Conservation (phyloP, 139 green algal genomes). For the Chlamydomonas eustigma region DNA sequence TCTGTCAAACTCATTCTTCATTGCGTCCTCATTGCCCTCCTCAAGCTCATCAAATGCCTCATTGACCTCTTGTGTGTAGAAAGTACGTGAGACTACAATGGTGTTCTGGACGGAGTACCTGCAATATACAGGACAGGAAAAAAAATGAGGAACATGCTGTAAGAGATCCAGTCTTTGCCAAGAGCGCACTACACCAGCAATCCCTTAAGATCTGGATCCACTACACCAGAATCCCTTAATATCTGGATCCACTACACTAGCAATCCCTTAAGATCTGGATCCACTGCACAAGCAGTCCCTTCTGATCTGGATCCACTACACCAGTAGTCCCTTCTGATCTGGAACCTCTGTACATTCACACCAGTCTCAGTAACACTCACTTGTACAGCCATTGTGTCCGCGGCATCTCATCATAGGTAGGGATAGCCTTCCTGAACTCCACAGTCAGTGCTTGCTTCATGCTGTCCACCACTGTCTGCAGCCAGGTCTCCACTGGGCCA, state of each 20-base stretch:
- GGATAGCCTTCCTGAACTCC: slow-evolving; percentile 73
- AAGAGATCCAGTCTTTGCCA: too few relatives aligned
- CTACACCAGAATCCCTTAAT: too few relatives aligned
- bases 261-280: too few relatives aligned
- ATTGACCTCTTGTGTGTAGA: slow-evolving; percentile 84
- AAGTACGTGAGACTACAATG: slow-evolving; percentile 79
- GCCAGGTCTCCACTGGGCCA: slow-evolving; percentile 79
- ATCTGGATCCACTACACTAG: too few relatives aligned
- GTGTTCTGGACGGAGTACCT: slow-evolving; percentile 79
- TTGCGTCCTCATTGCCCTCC: slow-evolving; percentile 86
- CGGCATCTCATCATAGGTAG: slow-evolving; percentile 82
- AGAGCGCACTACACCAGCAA: too few relatives aligned
- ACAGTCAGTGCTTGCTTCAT: slow-evolving; percentile 69
- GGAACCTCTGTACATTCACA: too few relatives aligned
- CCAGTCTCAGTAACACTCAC: slow-evolving; percentile 1
- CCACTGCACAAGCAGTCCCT: too few relatives aligned
- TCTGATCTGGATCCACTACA: too few relatives aligned
- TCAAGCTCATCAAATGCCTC: slow-evolving; percentile 89
- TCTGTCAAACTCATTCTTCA: slow-evolving; percentile 69
- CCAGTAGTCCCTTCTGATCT: too few relatives aligned
- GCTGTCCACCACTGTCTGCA: slow-evolving; percentile 73
- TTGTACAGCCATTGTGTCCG: slow-evolving; percentile 79
- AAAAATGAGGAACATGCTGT: too few relatives aligned
- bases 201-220: too few relatives aligned
- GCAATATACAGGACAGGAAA: too few relatives aligned